Evolutionary conservation across 2,329 filamentous ascomycete species (phyloP).

Genomic region (Colletotrichum sp.): DNA sequence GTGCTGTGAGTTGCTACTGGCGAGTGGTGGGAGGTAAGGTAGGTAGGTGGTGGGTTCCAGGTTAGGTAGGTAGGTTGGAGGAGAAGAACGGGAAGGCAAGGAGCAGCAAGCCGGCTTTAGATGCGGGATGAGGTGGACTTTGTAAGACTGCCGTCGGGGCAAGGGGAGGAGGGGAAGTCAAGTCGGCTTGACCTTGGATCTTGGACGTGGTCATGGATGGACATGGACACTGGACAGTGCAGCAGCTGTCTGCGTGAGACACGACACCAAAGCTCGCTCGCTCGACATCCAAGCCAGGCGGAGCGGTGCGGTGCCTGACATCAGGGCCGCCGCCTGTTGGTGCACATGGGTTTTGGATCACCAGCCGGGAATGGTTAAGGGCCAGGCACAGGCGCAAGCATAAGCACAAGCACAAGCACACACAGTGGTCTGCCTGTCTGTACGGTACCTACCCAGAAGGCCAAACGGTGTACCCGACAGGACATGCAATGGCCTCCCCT

Average conservation of each 20-base stretch:
- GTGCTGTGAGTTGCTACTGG: neutral
- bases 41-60: neutral
- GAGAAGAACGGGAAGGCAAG: neutral
- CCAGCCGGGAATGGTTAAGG: constrained; percentile 10
- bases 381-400: constrained; percentile 8
- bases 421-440: neutral
- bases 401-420: neutral
- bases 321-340: constrained; percentile 2
- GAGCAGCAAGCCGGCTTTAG: neutral
- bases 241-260: neutral
- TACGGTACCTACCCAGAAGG: neutral
- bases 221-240: constrained; percentile 4
- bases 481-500: neutral
- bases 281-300: neutral
- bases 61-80: neutral
- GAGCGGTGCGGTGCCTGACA: constrained; percentile 13
- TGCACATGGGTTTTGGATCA: constrained; percentile 8
- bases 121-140: constrained; percentile 18
- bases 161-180: neutral
- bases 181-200: neutral
- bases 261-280: neutral
- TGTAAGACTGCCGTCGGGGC: neutral
- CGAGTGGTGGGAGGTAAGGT: neutral
- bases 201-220: neutral
- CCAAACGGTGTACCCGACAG: constrained; percentile 14